phyloP scores from a whole-genome alignment of 441 rosid species.

The Brassica hybrid region DNA sequence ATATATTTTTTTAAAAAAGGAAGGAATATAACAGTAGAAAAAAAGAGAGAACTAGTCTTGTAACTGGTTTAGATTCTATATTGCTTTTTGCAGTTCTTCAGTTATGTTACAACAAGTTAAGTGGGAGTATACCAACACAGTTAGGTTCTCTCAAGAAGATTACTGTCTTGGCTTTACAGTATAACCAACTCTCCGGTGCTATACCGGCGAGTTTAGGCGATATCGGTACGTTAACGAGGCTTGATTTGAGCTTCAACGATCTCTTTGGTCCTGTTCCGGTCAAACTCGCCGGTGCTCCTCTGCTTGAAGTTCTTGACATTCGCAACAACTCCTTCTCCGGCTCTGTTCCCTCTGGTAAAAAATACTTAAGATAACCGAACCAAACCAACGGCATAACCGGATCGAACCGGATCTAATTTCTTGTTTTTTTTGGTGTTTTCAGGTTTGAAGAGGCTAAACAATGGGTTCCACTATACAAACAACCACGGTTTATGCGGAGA shows the following conservation, averaged over 20 bases:
- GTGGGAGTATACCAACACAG: constrained; percentile 78
- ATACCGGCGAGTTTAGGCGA: constrained; percentile 91
- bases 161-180: constrained; percentile 75
- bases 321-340: constrained; percentile 89
- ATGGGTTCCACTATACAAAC: constrained; percentile 70
- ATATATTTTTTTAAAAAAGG: too few relatives aligned
- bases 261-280: constrained; percentile 84
- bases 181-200: constrained; percentile 77
- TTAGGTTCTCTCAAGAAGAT: constrained; percentile 79
- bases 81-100: constrained; percentile 66
- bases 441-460: constrained; percentile 74
- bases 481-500: constrained; percentile 78
- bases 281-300: constrained; percentile 65
- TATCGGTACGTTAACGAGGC: constrained; percentile 59
- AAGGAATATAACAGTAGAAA: too few relatives aligned
- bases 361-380: not conserved
- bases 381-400: not conserved
- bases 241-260: constrained; percentile 80
- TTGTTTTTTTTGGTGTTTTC: constrained; percentile 33
- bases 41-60: too few relatives aligned
- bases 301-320: constrained; percentile 72
- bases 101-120: constrained; percentile 85
- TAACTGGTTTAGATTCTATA: not conserved
- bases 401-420: not conserved
- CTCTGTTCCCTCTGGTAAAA: constrained; percentile 74